Conservation (phyloP, 2,329 filamentous ascomycete genomes). For the Arthrocladium fulminans region DNA sequence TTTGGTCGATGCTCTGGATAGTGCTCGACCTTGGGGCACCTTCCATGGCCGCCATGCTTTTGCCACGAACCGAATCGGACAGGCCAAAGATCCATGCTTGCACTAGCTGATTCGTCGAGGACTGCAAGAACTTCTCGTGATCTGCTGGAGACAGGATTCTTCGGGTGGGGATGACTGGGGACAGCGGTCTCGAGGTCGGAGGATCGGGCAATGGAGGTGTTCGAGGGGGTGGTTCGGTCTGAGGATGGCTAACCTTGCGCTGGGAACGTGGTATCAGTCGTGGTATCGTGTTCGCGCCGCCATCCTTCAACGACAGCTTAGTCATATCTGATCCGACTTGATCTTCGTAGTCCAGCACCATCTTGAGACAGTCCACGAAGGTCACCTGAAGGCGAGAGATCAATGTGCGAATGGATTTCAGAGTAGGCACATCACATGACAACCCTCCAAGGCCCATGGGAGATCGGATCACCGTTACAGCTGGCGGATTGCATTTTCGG, state of each 20-base stretch:
- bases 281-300: slow-evolving; percentile 12
- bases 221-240: slow-evolving; percentile 54
- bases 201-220: slow-evolving; percentile 66
- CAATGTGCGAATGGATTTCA: background rate
- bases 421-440: background rate
- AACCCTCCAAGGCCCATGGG: no score
- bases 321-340: background rate
- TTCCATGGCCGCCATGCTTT: slow-evolving; percentile 53
- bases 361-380: background rate
- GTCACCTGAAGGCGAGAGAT: background rate
- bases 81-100: slow-evolving; percentile 79
- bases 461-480: no score
- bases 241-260: slow-evolving; percentile 25
- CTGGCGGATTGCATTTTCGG: no score
- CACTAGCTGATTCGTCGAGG: slow-evolving; percentile 65
- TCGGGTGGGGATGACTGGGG: slow-evolving; percentile 60
- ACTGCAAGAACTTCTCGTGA: slow-evolving; percentile 71
- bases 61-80: slow-evolving; percentile 68
- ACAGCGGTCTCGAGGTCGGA: slow-evolving; percentile 51
- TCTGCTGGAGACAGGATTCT: slow-evolving; percentile 75
- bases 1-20: slow-evolving; percentile 55
- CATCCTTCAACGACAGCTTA: background rate
- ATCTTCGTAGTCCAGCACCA: background rate
- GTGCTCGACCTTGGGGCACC: slow-evolving; percentile 51
- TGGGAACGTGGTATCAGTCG: slow-evolving; percentile 25